Evolutionary conservation across 495 filamentous ascomycete species (phyloP).

Genomic region (Cudoniella acicularis): DNA sequence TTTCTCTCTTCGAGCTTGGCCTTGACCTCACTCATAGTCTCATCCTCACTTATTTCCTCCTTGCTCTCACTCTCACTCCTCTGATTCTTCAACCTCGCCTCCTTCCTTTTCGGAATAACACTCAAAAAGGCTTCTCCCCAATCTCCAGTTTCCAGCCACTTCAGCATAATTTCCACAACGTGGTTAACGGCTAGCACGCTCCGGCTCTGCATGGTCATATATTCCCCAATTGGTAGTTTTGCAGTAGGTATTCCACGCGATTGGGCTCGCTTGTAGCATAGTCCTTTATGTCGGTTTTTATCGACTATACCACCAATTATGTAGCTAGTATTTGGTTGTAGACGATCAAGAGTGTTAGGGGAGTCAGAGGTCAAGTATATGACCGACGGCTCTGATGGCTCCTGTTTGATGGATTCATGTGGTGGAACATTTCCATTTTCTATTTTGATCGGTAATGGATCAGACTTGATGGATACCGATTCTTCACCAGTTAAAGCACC

Average conservation of each 20-base stretch:
- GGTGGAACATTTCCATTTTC: neutral
- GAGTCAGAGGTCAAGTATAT: slow-evolving; percentile 90
- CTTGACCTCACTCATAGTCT: slow-evolving; percentile 5
- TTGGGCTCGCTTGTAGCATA: slow-evolving; percentile 81
- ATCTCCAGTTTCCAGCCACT: slow-evolving; percentile 82
- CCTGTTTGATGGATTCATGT: neutral
- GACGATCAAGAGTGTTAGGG: slow-evolving; percentile 68
- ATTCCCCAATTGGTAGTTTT: slow-evolving; percentile 88
- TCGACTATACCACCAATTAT: slow-evolving; percentile 95
- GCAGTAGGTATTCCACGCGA: slow-evolving; percentile 77
- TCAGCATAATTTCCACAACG: slow-evolving; percentile 91
- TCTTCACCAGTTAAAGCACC: too few species aligned
- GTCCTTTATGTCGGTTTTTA: slow-evolving; percentile 88
- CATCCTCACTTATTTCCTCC: slow-evolving; percentile 4
- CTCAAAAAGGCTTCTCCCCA: slow-evolving; percentile 87
- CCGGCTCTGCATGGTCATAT: slow-evolving; percentile 81
- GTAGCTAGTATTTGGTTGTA: slow-evolving; percentile 84
- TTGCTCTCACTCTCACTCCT: slow-evolving; percentile 20
- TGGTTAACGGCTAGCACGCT: slow-evolving; percentile 89
- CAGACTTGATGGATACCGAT: too few species aligned
- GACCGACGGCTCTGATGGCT: slow-evolving; percentile 29
- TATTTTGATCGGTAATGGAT: neutral
- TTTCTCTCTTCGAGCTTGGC: neutral
- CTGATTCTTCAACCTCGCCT: slow-evolving; percentile 47
- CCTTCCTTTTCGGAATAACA: slow-evolving; percentile 86